A percentile compares a stretch with the other conserved stretches of the same genome.
Evolutionary conservation across 202 grass and related monocot genomes (phyloP).

Genomic region (Saccharum hybrid): DNA sequence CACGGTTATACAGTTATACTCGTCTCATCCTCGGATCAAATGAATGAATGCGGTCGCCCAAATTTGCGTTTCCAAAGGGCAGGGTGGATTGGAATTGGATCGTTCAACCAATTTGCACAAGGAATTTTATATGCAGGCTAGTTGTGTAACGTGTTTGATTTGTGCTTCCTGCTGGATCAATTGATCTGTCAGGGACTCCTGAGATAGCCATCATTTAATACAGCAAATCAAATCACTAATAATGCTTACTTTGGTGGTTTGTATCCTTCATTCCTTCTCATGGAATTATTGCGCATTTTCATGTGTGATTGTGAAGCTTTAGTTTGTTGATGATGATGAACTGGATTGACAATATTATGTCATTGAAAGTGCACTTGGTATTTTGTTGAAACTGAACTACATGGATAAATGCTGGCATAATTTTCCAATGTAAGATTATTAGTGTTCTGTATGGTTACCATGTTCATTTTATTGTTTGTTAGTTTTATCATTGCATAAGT

Average conservation of each 20-base stretch:
- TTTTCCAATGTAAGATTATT: neutral
- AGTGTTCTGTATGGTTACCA: neutral
- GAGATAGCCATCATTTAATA: neutral
- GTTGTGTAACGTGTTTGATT: neutral
- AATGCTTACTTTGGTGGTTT: neutral
- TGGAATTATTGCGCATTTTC: neutral
- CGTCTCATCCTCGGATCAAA: neutral
- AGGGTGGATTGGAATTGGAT: neutral
- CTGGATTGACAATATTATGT: neutral
- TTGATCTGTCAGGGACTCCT: neutral
- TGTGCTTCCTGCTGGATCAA: neutral
- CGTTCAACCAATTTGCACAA: neutral
- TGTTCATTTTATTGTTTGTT: neutral
- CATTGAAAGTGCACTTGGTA: neutral
- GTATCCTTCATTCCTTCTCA: neutral
- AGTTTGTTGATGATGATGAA: neutral
- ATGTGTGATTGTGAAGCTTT: neutral
- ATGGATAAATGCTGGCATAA: neutral
- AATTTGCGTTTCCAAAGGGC: neutral
- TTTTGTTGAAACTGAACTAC: neutral
- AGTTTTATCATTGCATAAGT: neutral
- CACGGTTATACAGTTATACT: neutral
- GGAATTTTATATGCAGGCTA: neutral
- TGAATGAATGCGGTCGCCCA: neutral
- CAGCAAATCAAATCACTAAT: neutral